phyloP scores from a whole-genome alignment of 805 yeast genomes.

The Wickerhamiella sorbophila region DNA sequence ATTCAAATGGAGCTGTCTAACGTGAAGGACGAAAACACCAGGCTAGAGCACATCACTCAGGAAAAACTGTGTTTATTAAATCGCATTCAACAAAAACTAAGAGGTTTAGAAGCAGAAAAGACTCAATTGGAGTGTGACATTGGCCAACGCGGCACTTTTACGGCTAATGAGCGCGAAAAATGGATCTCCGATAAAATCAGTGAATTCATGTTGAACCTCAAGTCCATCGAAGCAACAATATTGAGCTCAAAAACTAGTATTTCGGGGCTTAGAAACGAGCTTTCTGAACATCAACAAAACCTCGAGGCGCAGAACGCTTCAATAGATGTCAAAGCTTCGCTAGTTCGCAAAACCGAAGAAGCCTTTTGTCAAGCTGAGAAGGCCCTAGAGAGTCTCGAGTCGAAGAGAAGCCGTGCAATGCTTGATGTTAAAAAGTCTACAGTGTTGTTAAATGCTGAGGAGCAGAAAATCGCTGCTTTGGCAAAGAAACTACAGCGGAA shows the following conservation, averaged over 20 bases:
- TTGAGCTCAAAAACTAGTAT: no score
- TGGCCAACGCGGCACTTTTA: conserved; percentile 34
- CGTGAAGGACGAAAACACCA: no score
- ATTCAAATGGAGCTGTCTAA: no score
- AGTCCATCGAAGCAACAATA: conserved; percentile 19
- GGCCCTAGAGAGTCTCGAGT: conserved; percentile 32
- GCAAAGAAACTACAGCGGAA: conserved; percentile 38
- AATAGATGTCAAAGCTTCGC: no score
- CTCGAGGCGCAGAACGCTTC: no score
- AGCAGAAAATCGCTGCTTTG: conserved; percentile 41
- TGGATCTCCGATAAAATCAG: conserved; percentile 37
- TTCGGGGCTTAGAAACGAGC: no score
- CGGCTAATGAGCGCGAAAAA: conserved; percentile 43
- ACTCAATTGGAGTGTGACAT: conserved; percentile 32
- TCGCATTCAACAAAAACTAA: no score
- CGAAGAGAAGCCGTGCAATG: conserved; percentile 62
- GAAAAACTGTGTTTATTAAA: no score
- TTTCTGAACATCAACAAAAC: no score
- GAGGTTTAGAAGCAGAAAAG: no score
- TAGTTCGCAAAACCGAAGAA: no score
- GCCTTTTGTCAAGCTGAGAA: conserved; percentile 2
- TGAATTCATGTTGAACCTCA: conserved; percentile 20
- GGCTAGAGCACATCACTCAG: no score
- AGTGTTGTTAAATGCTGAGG: conserved; percentile 40
- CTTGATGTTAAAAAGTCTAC: conserved; percentile 57